Conservation (phyloP, 306 rosid genomes). For the Hippophae rhamnoides region DNA sequence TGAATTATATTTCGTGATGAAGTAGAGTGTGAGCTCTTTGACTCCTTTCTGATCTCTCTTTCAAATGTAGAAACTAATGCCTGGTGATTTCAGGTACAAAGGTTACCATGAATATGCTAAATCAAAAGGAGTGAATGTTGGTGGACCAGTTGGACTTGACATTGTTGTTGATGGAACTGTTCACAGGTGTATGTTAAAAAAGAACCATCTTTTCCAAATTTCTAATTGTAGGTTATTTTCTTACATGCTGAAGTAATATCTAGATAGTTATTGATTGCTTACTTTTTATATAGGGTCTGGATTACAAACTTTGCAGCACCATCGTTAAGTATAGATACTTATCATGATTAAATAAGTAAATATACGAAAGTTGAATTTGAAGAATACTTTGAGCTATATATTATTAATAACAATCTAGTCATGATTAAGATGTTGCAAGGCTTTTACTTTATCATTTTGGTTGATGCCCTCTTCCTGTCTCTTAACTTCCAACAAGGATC, state of each 20-base stretch:
- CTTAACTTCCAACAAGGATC: background rate
- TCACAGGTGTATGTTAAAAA: constrained; percentile 45
- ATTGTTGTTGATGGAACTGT: constrained; percentile 83
- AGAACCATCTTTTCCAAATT: background rate
- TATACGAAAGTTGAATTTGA: background rate
- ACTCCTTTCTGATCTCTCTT: too few species aligned
- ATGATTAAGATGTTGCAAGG: background rate
- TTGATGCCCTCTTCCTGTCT: constrained; percentile 2
- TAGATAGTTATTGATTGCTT: background rate
- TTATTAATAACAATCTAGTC: background rate
- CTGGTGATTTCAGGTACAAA: constrained; percentile 58
- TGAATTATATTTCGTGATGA: too few species aligned
- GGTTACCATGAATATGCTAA: constrained; percentile 66
- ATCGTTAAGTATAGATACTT: too few species aligned
- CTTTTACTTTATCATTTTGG: background rate
- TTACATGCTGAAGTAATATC: background rate
- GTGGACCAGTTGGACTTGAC: constrained; percentile 72
- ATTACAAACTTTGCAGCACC: constrained; percentile 80
- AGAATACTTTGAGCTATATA: background rate
- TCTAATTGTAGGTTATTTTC: background rate
- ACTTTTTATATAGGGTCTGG: constrained; percentile 63
- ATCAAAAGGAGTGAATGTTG: constrained; percentile 52
- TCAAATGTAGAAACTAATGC: constrained; percentile 5
- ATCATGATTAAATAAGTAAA: too few species aligned
- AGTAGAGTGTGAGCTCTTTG: too few species aligned